Base-by-base conservation (phyloP, 2,329 filamentous ascomycete genomes). In the Alternaria sp. region DNA sequence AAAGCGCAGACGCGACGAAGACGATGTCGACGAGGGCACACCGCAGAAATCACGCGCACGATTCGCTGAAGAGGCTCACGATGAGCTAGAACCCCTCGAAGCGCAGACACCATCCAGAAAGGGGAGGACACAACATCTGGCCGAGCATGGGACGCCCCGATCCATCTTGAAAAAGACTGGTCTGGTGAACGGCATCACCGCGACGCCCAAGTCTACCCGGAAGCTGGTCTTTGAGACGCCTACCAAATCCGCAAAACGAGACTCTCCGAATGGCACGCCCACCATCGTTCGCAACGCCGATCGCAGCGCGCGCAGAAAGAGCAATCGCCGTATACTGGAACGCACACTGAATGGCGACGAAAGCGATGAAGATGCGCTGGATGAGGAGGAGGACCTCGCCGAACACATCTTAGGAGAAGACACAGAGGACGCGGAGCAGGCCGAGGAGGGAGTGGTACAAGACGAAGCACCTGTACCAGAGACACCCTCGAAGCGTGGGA, bases 281-380 rank as follows among this genome's bases (percentile, higher is more conserved):
- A 87, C 87, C 41, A 86, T 89, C 69, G 84, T 87, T 45, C 88
- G 86, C 66, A 91, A 92, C 67, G 91, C 91, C 20, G 93, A 97
- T 80, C 89, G 92, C 53, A 97, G 94, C 6, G 95, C 94, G 2
- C 89, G 92, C 72, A 90, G 90, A 74, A 97, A 97, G 84, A 97
- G 92, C 77, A 92, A 91, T 21, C 86, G 89, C 55, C 88, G 89
- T 4, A 82, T 97, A 55, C 90, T 96, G 41, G 89, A 94, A 74
- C 89, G 89, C 46, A 89, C 89, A 7, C 84, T 91, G 11, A 85
- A 86, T 20, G 89, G 87, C 18, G 86, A 84, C 9, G 85, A 86
- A 25, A 90, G 88, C 72, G 90, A 94, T 50, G 91, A 93, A 26
- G 92, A 87, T 54, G 83, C 80, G 15, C 82, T 92, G 71, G 87